Conservation (phyloP, 805 yeast genomes). For the Kluyveromyces starmeri region DNA sequence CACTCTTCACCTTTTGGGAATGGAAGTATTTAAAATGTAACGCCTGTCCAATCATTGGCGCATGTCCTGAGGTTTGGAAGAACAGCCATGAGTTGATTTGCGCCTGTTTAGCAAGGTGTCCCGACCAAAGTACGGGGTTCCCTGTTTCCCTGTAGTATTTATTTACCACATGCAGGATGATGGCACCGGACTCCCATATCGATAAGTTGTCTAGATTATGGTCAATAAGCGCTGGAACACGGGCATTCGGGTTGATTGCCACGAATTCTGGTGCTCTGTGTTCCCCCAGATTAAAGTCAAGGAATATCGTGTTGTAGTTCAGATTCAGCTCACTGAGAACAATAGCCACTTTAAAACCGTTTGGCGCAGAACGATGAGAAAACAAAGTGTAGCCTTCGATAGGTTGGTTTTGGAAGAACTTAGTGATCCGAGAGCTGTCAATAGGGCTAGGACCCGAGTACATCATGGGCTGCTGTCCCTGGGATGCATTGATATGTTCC, state of each 20-base stretch:
- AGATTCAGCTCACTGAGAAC: constrained; percentile 75
- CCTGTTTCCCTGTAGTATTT: constrained; percentile 52
- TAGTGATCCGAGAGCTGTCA: constrained; percentile 51
- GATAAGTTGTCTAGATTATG: constrained; percentile 73
- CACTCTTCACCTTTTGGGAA: constrained; percentile 73
- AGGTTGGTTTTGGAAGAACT: constrained; percentile 70
- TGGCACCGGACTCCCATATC: constrained; percentile 94
- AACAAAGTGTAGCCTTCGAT: constrained; percentile 74
- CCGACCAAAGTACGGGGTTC: constrained; percentile 69
- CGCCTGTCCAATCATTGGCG: constrained; percentile 98
- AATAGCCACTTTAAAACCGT: constrained; percentile 93
- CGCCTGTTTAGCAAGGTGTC: constrained; percentile 67
- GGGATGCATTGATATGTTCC: constrained; percentile 15
- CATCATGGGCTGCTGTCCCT: constrained; percentile 15
- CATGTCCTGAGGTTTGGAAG: constrained; percentile 94
- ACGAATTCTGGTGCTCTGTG: constrained; percentile 92
- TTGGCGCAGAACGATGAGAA: constrained; percentile 85
- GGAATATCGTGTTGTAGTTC: constrained; percentile 68
- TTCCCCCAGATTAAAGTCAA: constrained; percentile 83
- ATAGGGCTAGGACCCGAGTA: constrained; percentile 17
- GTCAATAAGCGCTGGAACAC: constrained; percentile 91
- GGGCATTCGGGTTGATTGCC: constrained; percentile 88
- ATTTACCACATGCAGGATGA: constrained; percentile 71
- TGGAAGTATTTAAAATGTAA: constrained; percentile 90
- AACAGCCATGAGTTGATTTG: constrained; percentile 85